phyloP scores from a whole-genome alignment of 768 basidiomycete species.

The Gloeopeniophorella convolvens region DNA sequence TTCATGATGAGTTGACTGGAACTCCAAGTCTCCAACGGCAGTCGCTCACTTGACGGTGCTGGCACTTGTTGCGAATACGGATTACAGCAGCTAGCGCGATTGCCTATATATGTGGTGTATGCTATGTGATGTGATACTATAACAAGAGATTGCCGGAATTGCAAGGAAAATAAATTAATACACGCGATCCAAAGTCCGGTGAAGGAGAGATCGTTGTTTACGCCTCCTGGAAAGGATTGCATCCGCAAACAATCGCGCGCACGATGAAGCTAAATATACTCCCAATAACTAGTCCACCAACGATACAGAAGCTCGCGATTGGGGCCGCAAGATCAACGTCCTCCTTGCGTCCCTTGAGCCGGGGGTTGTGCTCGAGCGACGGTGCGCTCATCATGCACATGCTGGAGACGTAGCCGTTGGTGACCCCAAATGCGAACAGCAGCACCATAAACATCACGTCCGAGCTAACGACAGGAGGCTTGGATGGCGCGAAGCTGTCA shows the following conservation, averaged over 20 bases:
- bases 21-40: too few species aligned
- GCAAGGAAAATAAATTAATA: not conserved
- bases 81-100: too few species aligned
- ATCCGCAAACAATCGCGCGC: constrained; percentile 56
- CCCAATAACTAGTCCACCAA: constrained; percentile 68
- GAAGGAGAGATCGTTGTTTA: not conserved
- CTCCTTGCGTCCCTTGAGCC: constrained; percentile 57
- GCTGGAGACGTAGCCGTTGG: constrained; percentile 77
- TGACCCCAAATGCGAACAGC: constrained; percentile 63
- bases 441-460: constrained; percentile 72
- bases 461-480: constrained; percentile 52
- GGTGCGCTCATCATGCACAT: constrained; percentile 79
- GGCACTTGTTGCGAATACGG: too few species aligned
- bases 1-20: constrained; percentile 5
- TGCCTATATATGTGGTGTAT: too few species aligned
- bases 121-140: too few species aligned
- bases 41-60: too few species aligned
- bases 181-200: not conserved
- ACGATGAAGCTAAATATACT: constrained; percentile 81
- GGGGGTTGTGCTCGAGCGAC: constrained; percentile 73
- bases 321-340: constrained; percentile 86
- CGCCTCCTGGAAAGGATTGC: constrained; percentile 58
- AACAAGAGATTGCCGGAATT: not conserved
- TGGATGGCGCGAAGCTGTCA: constrained; percentile 25
- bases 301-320: constrained; percentile 69